These are phyloP conservation scores for Penicillium sp. DNA, from an alignment of 2,329 filamentous ascomycete species.

Conservation along the genomic window DNA sequence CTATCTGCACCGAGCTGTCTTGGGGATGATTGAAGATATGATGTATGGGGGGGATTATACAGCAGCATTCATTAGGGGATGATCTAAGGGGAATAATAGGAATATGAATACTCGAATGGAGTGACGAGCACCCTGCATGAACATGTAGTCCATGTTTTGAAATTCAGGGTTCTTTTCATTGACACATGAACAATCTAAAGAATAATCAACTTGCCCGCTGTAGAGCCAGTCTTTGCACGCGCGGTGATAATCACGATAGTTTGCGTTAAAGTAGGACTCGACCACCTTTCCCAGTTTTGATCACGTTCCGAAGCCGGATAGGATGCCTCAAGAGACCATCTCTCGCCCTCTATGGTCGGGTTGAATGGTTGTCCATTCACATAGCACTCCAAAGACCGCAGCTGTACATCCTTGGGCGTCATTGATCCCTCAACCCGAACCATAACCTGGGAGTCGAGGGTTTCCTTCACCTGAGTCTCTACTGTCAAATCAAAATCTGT, in stretches of 20 bases:
- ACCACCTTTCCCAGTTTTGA: conserved; percentile 26
- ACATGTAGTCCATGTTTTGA: no score
- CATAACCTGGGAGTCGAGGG: conserved; percentile 5
- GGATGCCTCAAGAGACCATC: conserved; percentile 19
- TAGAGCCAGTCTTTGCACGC: conserved; percentile 4
- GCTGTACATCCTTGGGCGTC: conserved; percentile 5
- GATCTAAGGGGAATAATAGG: neutral
- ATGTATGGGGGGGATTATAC: conserved; percentile 15
- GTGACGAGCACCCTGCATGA: no score
- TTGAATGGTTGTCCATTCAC: conserved; percentile 25
- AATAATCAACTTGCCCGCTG: conserved; percentile 25
- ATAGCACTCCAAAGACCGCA: conserved; percentile 17
- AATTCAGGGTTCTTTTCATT: neutral
- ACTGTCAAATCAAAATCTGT: conserved; percentile 6
- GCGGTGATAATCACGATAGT: conserved; percentile 27
- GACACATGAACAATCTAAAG: conserved; percentile 12
- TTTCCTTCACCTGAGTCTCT: conserved; percentile 10
- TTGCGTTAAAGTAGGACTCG: conserved; percentile 26
- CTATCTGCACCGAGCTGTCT: conserved; percentile 25
- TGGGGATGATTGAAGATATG: conserved; percentile 32
- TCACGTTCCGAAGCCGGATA: conserved; percentile 28
- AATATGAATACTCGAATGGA: no score
- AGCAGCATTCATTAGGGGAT: conserved; percentile 5
- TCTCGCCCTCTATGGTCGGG: conserved; percentile 10
- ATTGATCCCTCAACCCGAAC: conserved; percentile 12